Base-by-base conservation (phyloP, 768 basidiomycete genomes). In the Pleurotus platypus region DNA sequence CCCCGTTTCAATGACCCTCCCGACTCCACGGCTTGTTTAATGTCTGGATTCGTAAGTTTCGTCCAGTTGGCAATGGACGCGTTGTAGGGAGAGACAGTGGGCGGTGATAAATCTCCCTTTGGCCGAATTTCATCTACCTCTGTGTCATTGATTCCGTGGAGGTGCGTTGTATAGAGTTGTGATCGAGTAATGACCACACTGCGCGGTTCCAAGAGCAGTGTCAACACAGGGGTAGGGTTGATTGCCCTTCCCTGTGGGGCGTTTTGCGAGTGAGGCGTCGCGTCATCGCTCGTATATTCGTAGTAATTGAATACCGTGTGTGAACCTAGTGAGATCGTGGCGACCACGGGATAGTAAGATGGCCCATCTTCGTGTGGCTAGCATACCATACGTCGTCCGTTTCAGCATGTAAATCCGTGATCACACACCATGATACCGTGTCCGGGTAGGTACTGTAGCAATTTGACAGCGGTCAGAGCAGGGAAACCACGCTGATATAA, bases 341-440 rank as follows among this genome's bases (percentile, higher is more conserved):
- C 88, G 1, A 97, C 94, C 4, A 89, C 84, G 0, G 94, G 92
- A 64, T 86, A 75, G 72, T 96, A 98, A 15, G 86, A 82, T 2
- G 93, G 89, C 0, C 95, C 94, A 68, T 98, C 94, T 74, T 96
- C 87, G 64, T 97, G 95, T 1, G 93, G 92, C 92, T 95, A 69
- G 47, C 35, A 38, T 51, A 40, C 42, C 38, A 58, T 55, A 46
- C 8, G 49, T 59, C 35, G 49, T 20, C 39, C 11, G 16, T 22
- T 13, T 26, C 26, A 30, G 5, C 24, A 26, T 6, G 45, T 42
- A 13, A 47, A 56, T 26, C 48, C 22, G 35, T 42, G 24, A 58
- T 35, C 27, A 55, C 75, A 56, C 68, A 94, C 94, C 82, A 94
- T 90, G 58, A 98, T 98, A 9, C 96, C 95, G 74, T 97, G 93